These are phyloP conservation scores for Pythium graminicola DNA, from an alignment of 352 stramenopile species.

Conservation along the genomic window DNA sequence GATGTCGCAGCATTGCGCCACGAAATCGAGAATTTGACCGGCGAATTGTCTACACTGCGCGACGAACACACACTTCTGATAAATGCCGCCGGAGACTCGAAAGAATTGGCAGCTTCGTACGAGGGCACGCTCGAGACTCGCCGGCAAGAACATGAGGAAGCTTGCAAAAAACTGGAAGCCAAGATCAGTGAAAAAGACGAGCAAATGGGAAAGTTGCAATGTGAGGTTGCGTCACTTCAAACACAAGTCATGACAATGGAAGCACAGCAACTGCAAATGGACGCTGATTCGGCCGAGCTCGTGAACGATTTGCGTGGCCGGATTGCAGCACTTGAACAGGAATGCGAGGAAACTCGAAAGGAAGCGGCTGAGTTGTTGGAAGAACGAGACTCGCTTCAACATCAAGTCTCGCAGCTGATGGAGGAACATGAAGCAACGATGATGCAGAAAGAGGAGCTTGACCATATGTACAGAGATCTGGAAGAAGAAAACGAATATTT, in stretches of 20 bases:
- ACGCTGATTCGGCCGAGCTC: conserved; percentile 13
- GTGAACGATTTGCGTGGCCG: conserved; percentile 8
- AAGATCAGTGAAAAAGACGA: conserved; percentile 4
- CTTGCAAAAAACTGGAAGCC: background rate
- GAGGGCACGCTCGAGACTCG: conserved; percentile 3
- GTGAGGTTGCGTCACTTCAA: conserved; percentile 15
- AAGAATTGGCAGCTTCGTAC: conserved; percentile 7
- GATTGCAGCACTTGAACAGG: conserved; percentile 3
- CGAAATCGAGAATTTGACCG: conserved; percentile 7
- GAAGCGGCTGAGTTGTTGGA: background rate
- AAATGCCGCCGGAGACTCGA: conserved; percentile 4
- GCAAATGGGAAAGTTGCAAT: conserved; percentile 11
- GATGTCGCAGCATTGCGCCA: background rate
- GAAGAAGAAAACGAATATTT: conserved; percentile 12
- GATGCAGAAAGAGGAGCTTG: conserved; percentile 11
- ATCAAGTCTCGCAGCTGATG: conserved; percentile 6
- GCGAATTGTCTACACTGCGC: background rate
- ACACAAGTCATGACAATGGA: conserved; percentile 21
- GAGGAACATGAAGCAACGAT: conserved; percentile 5
- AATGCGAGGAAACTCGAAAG: conserved; percentile 7
- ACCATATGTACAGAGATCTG: conserved; percentile 7
- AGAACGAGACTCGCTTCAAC: conserved; percentile 2
- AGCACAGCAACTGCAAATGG: conserved; percentile 15
- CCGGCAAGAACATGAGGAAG: conserved; percentile 2
- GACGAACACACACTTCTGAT: conserved; percentile 9